Evolutionary conservation across 2,329 filamentous ascomycete species (phyloP).

Genomic region (Phialocephala sp.): DNA sequence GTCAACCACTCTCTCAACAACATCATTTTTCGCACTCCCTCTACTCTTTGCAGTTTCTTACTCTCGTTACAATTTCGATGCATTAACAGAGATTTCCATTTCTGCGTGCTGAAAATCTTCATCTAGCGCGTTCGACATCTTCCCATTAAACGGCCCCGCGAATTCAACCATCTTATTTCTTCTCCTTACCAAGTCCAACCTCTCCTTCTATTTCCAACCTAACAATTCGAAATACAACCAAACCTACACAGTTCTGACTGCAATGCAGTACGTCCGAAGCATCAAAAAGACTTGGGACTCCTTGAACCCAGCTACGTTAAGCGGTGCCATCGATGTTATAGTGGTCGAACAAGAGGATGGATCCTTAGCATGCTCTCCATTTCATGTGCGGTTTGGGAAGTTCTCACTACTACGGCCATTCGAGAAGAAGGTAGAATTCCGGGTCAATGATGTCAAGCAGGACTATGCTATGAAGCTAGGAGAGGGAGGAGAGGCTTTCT

Average conservation of each 20-base stretch:
- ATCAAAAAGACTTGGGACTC: slow-evolving; percentile 99
- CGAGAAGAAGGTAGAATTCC: slow-evolving; percentile 99
- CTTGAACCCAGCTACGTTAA: slow-evolving; percentile 96
- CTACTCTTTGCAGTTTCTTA: slow-evolving; percentile 8
- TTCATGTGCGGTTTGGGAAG: slow-evolving; percentile 98
- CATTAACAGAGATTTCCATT: slow-evolving; percentile 11
- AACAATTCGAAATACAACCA: background rate
- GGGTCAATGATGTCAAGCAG: slow-evolving; percentile 90
- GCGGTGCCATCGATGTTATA: slow-evolving; percentile 98
- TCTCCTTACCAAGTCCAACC: background rate
- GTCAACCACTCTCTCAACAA: slow-evolving; percentile 15
- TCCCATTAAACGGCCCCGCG: slow-evolving; percentile 15
- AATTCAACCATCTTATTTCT: background rate
- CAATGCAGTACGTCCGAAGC: slow-evolving; percentile 97
- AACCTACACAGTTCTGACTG: slow-evolving; percentile 7
- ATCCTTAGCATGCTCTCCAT: slow-evolving; percentile 87
- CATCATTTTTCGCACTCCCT: background rate
- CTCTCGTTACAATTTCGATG: slow-evolving; percentile 15
- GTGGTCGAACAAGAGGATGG: slow-evolving; percentile 97
- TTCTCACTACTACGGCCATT: slow-evolving; percentile 93
- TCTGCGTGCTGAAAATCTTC: background rate
- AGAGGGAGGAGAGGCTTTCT: slow-evolving; percentile 97
- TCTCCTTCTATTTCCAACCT: slow-evolving; percentile 10
- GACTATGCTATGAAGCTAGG: slow-evolving; percentile 98
- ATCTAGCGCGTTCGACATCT: slow-evolving; percentile 1